Percentiles rank a stretch among this genome's conserved stretches.
phyloP scores from a whole-genome alignment of 2,329 filamentous ascomycete species.

The Stromatinia cepivora region DNA sequence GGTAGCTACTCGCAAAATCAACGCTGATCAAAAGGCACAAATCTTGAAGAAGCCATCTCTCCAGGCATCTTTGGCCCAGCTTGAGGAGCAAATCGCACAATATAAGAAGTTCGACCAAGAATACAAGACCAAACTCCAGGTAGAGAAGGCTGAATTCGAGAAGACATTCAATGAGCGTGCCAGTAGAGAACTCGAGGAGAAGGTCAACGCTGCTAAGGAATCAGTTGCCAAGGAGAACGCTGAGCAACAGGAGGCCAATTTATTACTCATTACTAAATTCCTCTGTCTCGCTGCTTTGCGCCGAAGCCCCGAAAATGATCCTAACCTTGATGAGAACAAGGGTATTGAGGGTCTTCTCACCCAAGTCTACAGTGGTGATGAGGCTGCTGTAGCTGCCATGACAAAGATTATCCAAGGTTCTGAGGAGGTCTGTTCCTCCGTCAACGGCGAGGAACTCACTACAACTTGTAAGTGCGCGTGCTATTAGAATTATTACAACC shows the following conservation, averaged over 20 bases:
- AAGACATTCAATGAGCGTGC: constrained; percentile 55
- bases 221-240: constrained; percentile 48
- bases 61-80: constrained; percentile 64
- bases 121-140: constrained; percentile 60
- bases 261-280: constrained; percentile 76
- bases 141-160: constrained; percentile 61
- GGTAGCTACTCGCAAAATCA: constrained; percentile 71
- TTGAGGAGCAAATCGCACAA: constrained; percentile 72
- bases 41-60: constrained; percentile 75
- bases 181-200: constrained; percentile 49
- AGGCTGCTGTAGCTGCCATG: constrained; percentile 71
- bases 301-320: constrained; percentile 64
- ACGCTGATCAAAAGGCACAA: constrained; percentile 76
- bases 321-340: constrained; percentile 68
- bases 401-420: constrained; percentile 74
- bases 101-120: constrained; percentile 76
- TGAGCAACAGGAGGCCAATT: constrained; percentile 60
- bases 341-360: constrained; percentile 79
- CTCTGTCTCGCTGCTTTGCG: constrained; percentile 76
- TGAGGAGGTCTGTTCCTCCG: constrained; percentile 64
- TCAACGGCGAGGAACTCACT: constrained; percentile 62
- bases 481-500: background rate
- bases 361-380: constrained; percentile 76
- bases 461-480: constrained; percentile 65
- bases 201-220: constrained; percentile 50